These are phyloP conservation scores for Colletotrichum tabaci DNA, from an alignment of 2,329 filamentous ascomycete species.

Conservation along the genomic window DNA sequence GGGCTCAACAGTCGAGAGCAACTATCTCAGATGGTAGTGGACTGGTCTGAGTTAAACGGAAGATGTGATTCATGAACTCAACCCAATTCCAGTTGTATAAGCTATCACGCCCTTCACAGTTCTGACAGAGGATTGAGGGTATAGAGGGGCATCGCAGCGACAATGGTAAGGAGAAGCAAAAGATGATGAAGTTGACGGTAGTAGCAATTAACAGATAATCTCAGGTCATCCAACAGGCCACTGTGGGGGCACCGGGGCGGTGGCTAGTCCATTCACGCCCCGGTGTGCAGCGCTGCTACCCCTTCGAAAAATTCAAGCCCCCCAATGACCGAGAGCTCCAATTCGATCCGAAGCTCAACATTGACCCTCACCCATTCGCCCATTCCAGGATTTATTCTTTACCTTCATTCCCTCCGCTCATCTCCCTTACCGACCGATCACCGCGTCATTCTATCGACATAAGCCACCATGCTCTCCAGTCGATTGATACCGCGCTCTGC, in stretches of 20 bases:
- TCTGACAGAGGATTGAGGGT: neutral
- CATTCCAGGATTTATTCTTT: conserved; percentile 17
- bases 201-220: neutral
- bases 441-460: conserved; percentile 44
- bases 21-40: neutral
- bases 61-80: no score
- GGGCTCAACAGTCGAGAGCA: no score
- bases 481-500: conserved; percentile 73
- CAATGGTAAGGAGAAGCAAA: neutral
- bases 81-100: no score
- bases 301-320: conserved; percentile 24
- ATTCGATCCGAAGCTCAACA: conserved; percentile 20
- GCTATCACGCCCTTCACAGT: no score
- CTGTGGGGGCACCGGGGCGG: no score
- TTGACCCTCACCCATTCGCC: conserved; percentile 11
- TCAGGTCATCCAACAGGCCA: neutral
- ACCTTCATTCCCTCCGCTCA: conserved; percentile 16
- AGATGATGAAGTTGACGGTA: neutral
- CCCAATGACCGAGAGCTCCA: conserved; percentile 19
- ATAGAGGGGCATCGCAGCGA: no score
- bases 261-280: neutral
- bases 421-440: conserved; percentile 46
- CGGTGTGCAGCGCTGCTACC: neutral
- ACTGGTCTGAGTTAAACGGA: neutral
- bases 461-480: conserved; percentile 70